Conservation (phyloP, 345 rosid species). For the Linum lewisii region DNA sequence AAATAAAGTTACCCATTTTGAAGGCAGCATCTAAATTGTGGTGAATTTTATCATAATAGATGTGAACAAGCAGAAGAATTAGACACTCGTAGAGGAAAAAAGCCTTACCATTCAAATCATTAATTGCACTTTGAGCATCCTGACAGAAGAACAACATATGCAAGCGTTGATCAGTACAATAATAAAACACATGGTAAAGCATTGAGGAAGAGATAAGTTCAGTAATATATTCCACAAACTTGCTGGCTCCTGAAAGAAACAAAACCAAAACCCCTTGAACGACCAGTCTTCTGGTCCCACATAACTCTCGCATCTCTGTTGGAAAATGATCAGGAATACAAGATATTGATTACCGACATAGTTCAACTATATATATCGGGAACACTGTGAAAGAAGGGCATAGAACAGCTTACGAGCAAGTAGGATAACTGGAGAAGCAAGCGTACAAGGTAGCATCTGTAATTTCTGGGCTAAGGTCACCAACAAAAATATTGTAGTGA, state of each 20-base stretch:
- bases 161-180: neutral
- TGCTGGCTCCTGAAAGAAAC: conserved; percentile 94
- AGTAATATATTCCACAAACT: conserved; percentile 24
- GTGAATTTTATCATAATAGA: neutral
- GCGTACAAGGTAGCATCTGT: conserved; percentile 18
- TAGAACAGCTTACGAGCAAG: conserved; percentile 13
- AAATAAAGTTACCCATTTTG: neutral
- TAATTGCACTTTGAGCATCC: conserved; percentile 97
- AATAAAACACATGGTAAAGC: neutral
- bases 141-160: conserved; percentile 18
- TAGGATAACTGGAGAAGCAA: conserved; percentile 15
- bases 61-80: neutral
- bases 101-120: conserved; percentile 77
- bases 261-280: conserved; percentile 96
- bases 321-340: neutral
- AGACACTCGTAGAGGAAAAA: neutral
- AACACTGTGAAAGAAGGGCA: neutral
- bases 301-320: conserved; percentile 85
- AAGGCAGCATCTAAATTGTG: neutral
- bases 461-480: conserved; percentile 17
- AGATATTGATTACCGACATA: neutral
- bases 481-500: conserved; percentile 14
- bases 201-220: neutral
- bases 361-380: neutral
- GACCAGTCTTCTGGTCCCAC: conserved; percentile 99